Conservation (phyloP, 352 stramenopile genomes). For the Globisporangium solare region DNA sequence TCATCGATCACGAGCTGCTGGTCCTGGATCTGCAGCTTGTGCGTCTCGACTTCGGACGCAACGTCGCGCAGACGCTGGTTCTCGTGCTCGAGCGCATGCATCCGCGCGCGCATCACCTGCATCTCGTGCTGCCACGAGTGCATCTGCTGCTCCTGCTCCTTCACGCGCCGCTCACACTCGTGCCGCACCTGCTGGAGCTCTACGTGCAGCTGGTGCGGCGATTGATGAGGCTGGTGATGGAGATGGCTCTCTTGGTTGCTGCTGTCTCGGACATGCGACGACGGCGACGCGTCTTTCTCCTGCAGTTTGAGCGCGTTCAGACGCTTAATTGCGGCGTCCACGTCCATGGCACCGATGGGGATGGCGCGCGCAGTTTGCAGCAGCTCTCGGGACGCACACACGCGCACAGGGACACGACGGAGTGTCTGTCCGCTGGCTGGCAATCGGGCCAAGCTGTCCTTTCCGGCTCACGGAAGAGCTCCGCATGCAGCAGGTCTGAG, state of each 20-base stretch:
- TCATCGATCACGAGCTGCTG: constrained; percentile 67
- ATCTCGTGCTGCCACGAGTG: constrained; percentile 49
- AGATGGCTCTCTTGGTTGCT: neutral
- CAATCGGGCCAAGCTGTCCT: constrained; percentile 2
- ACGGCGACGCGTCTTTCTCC: constrained; percentile 21
- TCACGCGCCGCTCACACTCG: constrained; percentile 37
- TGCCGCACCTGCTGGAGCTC: constrained; percentile 44
- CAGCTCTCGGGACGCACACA: no score
- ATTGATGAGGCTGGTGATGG: constrained; percentile 3
- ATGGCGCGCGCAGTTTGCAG: no score
- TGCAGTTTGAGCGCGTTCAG: constrained; percentile 72
- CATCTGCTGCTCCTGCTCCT: constrained; percentile 42
- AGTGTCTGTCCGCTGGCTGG: no score
- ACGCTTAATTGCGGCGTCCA: constrained; percentile 70
- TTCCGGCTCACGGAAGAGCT: constrained; percentile 11
- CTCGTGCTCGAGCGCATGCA: constrained; percentile 46
- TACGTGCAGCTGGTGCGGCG: constrained; percentile 16
- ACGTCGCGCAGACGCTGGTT: constrained; percentile 46
- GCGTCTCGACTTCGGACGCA: constrained; percentile 36
- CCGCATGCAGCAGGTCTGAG: no score
- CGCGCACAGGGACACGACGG: no score
- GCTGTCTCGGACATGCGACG: constrained; percentile 1
- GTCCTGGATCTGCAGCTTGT: constrained; percentile 38
- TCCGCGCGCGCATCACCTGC: constrained; percentile 34
- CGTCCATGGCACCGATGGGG: constrained; percentile 24